phyloP scores from a whole-genome alignment of 2,329 filamentous ascomycete genomes.

The Fusarium illudens region DNA sequence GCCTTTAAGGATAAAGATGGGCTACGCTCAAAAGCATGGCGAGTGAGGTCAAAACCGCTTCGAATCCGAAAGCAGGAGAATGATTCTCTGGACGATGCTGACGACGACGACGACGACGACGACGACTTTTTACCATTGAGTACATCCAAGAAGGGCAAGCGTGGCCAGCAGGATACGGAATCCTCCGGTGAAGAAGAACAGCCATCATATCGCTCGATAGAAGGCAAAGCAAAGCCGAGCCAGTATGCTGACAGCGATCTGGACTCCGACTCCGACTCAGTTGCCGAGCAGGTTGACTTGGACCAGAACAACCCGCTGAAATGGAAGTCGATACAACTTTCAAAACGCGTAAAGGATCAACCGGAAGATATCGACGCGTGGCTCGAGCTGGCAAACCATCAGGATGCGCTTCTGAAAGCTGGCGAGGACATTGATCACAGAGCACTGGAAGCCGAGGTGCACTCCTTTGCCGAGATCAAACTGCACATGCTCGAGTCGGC shows the following conservation, averaged over 20 bases:
- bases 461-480: constrained; percentile 80
- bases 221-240: constrained; percentile 65
- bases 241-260: constrained; percentile 59
- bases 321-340: constrained; percentile 68
- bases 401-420: constrained; percentile 70
- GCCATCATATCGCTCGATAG: constrained; percentile 71
- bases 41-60: constrained; percentile 51
- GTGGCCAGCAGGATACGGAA: constrained; percentile 42
- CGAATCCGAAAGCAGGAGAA: constrained; percentile 47
- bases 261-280: constrained; percentile 57
- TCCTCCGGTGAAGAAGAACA: constrained; percentile 58
- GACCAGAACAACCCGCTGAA: constrained; percentile 57
- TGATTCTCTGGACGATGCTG: constrained; percentile 34
- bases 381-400: constrained; percentile 81
- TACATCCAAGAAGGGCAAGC: constrained; percentile 54
- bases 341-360: constrained; percentile 67
- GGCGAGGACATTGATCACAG: constrained; percentile 55
- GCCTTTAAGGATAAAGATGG: constrained; percentile 55
- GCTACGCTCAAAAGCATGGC: constrained; percentile 54
- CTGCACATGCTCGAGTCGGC: constrained; percentile 83
- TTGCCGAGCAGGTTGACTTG: constrained; percentile 46
- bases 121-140: constrained; percentile 61
- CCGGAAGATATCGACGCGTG: constrained; percentile 76
- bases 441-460: constrained; percentile 66
- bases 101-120: constrained; percentile 49